phyloP scores from a whole-genome alignment of 2,329 filamentous ascomycete species.

The Trichoderma cornu-damae region DNA sequence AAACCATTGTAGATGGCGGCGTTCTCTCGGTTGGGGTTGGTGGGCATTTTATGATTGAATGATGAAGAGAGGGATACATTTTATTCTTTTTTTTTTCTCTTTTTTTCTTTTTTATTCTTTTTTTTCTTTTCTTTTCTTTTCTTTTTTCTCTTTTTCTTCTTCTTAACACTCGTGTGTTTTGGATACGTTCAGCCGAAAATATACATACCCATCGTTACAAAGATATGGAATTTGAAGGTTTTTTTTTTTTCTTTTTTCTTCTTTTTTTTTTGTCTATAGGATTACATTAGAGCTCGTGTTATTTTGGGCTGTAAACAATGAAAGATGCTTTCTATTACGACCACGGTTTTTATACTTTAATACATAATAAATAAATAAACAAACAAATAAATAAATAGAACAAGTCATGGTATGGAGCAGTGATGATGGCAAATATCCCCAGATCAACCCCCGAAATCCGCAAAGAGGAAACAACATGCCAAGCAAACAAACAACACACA shows the following conservation, averaged over 20 bases:
- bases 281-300: not conserved
- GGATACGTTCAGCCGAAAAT: not conserved
- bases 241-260: not conserved
- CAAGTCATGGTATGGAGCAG: no score
- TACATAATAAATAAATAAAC: no score
- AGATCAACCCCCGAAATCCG: not conserved
- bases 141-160: not conserved
- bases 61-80: not conserved
- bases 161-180: no score
- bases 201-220: constrained; percentile 5
- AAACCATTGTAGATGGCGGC: not conserved
- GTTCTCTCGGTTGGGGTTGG: not conserved
- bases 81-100: not conserved
- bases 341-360: no score
- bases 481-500: not conserved
- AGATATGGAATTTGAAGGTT: not conserved
- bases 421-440: not conserved
- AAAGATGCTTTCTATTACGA: not conserved
- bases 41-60: constrained; percentile 6
- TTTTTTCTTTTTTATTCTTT: not conserved
- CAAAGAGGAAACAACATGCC: not conserved
- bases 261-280: not conserved
- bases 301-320: not conserved
- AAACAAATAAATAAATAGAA: no score
- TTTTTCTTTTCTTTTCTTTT: not conserved